Percentiles rank a stretch among this genome's conserved stretches.
These are phyloP conservation scores for Lactarius quietus DNA, from an alignment of 768 basidiomycete species.

Conservation along the genomic window DNA sequence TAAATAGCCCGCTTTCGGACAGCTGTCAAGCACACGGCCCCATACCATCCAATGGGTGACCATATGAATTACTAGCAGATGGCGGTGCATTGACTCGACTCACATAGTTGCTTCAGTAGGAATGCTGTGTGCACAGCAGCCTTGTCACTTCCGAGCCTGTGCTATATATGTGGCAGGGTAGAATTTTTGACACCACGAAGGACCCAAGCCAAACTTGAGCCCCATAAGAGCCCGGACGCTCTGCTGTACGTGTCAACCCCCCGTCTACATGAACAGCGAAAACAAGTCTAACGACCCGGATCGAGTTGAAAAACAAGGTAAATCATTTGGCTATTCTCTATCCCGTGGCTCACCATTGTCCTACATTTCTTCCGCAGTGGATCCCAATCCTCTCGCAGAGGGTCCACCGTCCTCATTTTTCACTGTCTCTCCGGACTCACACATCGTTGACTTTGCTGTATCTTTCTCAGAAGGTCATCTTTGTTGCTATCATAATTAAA, in stretches of 20 bases:
- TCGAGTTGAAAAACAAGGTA: not conserved
- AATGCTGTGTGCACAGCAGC: not conserved
- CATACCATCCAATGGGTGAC: not conserved
- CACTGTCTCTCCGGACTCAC: not conserved
- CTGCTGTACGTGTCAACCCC: constrained; percentile 9
- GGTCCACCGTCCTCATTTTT: not conserved
- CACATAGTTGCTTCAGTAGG: not conserved
- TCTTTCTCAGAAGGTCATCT: constrained; percentile 1
- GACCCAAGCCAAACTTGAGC: no score
- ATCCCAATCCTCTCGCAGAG: not conserved
- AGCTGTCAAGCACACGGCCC: not conserved
- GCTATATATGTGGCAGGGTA: not conserved
- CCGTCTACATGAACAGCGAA: not conserved
- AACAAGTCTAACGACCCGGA: not conserved
- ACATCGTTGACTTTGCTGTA: not conserved
- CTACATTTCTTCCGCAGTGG: not conserved
- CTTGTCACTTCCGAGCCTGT: not conserved
- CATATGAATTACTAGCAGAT: not conserved
- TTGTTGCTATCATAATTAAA: not conserved
- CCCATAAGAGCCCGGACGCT: not conserved
- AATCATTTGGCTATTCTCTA: no score
- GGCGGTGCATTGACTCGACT: constrained; percentile 8
- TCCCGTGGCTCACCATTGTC: not conserved
- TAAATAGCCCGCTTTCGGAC: not conserved
- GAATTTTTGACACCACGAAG: not conserved